Base-by-base conservation (phyloP, 1,284 basidiomycete genomes). In the Naganishia sp. region DNA sequence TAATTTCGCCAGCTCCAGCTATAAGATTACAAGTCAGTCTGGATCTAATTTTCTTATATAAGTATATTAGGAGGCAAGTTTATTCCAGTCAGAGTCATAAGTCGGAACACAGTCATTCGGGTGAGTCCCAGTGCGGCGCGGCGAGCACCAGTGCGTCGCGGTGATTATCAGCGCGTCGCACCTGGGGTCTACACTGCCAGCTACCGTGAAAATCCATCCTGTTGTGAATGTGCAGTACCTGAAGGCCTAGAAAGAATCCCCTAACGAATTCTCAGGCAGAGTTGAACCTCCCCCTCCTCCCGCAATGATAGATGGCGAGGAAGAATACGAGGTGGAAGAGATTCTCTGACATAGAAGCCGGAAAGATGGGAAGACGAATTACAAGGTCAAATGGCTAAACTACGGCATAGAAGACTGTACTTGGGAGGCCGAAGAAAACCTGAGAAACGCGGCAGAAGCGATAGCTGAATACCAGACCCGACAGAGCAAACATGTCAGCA, bases 201-300 rank as follows among this genome's bases (percentile, higher is more conserved):
- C 31, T 42, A n/a, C 21, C 15, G 42, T 41, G 10, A 45, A 45
- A 6, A 31, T 45, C 2, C 55, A 57, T 28, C 55, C 55, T 15
- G 32, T 31, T 17, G 42, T 57, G n/a, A 57, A 57, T 43, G 9
- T 43, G 15, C 32, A 57, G n/a, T 57, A 57, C 39, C 41, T 57
- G 2, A 57, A 57, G 28, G n/a, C 17, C 10, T 57, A 57, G 6
- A n/a, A 43, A 17, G 42, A 43, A 6, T 28, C 28, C 28, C 45
- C 45, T 46, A 10, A n/a, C 2, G 13, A 46, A 9, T 46, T 46
- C 45, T 18, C 45, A 3, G 45, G 18, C 18, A 18, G 45, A n/a
- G 21, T n/a, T 46, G 45, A 46, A 15, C 45, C 18, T 46, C 45
- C 45, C 45, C 45, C 45, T 46, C 45, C 45, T 46, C 18, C 45